Conservation (phyloP, 305 asterid species). For the Solanum hybrid region DNA sequence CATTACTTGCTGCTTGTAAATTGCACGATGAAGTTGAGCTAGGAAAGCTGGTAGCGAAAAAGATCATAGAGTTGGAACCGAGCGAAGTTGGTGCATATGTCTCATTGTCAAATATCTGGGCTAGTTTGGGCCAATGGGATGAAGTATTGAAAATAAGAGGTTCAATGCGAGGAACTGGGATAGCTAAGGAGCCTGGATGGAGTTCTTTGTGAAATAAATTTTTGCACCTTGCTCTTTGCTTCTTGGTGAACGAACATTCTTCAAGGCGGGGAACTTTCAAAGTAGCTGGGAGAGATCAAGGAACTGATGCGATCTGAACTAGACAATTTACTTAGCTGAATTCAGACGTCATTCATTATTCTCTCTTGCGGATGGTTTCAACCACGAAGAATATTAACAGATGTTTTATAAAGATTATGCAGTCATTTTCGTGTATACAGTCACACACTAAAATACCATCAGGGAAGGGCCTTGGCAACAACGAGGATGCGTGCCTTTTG, state of each 20-base stretch:
- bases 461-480: neutral
- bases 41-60: slow-evolving; percentile 58
- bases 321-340: neutral
- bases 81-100: slow-evolving; percentile 49
- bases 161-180: slow-evolving; percentile 40
- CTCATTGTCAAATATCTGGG: slow-evolving; percentile 55
- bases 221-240: neutral
- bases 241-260: neutral
- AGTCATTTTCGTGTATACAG: neutral
- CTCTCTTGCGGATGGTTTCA: neutral
- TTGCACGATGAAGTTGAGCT: slow-evolving; percentile 50
- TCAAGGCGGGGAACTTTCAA: neutral
- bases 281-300: neutral
- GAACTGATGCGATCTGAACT: neutral
- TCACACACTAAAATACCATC: neutral
- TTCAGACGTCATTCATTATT: neutral
- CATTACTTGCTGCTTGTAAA: slow-evolving; percentile 70
- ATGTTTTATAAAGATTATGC: neutral
- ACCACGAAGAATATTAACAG: neutral
- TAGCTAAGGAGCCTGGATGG: slow-evolving; percentile 62
- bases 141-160: slow-evolving; percentile 42
- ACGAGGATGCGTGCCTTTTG: neutral
- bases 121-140: slow-evolving; percentile 77
- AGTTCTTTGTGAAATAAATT: slow-evolving; percentile 36
- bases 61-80: slow-evolving; percentile 47